Evolutionary conservation across 352 stramenopile species (phyloP), one percentile per base, ranked within the genome.

Genomic region (Phytopythium ostracodes): DNA sequence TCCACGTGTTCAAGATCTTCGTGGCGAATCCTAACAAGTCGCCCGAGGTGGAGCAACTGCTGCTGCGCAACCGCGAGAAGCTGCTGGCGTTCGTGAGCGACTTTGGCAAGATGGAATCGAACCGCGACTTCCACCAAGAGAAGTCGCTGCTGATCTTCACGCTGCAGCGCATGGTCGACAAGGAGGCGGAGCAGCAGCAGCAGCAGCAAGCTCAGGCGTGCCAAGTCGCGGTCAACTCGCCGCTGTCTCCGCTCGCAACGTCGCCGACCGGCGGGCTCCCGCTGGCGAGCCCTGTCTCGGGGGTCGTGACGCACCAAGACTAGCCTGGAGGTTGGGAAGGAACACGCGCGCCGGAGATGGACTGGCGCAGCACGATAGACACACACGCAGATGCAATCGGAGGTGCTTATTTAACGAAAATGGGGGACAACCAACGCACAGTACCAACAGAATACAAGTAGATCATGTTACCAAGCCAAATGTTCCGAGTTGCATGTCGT

Each of bases 1-100:
- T 91, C 62, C 79, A 95, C 60, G 79, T 95, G 50, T 95, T 95
- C 63, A 95, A 95, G 67, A 91, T 95, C 64, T 94, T 95, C 59
- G 84, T 95, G 42, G 86, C 84, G 11, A 95, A 95, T 60, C 86
- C 86, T 38, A 87, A 88, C 68, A 95, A 93, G 56, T 88, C 84
- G 47, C 38, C 40, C 12, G 84, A 91, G 56, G 78, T 95, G 25
- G 78, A 88, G 68, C 75, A 88, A 61, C 63, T 92, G 14, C 70
- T 94, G 53, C 59, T 87, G 33, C 79, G 78, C 17, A 94, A 94
- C 63, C 71, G 70, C 14, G 81, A 93, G 25, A 95, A 93, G 68
- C 70, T 95, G 29, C 50, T 92, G 38, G 62, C 79, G 22, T 95
- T 90, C 52, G 79, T 95, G 38, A 78, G 68, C 56, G 79, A 90